phyloP scores from a whole-genome alignment of 148 eudicot species.

The Agrostemma githago region DNA sequence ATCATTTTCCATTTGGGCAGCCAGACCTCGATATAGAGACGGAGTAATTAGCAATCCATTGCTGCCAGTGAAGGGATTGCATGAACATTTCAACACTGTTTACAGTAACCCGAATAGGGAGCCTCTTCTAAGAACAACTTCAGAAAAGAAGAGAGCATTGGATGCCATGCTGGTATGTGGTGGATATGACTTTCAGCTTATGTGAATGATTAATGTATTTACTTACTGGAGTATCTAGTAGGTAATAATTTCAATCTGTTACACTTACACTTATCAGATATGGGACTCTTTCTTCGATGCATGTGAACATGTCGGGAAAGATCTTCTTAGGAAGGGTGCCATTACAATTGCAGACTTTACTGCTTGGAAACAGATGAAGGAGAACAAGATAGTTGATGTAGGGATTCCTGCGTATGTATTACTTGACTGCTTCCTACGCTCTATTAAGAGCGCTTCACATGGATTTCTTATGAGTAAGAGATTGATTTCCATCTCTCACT shows the following conservation, averaged over 20 bases:
- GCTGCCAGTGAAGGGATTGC: constrained; percentile 28
- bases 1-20: constrained; percentile 25
- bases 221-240: background rate
- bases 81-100: constrained; percentile 20
- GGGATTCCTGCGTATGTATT: constrained; percentile 32
- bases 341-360: constrained; percentile 24
- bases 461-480: constrained; percentile 33
- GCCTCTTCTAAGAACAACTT: constrained; percentile 34
- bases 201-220: background rate
- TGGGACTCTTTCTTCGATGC: constrained; percentile 32
- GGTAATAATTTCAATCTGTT: background rate
- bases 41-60: constrained; percentile 12
- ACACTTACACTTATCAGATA: constrained; percentile 23
- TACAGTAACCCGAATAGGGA: constrained; percentile 8
- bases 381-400: constrained; percentile 27
- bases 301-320: constrained; percentile 22
- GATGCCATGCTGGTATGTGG: constrained; percentile 26
- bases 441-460: constrained; percentile 25
- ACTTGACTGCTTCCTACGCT: constrained; percentile 33
- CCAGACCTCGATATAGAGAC: constrained; percentile 31
- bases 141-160: constrained; percentile 27
- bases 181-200: background rate
- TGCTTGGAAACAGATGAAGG: constrained; percentile 30
- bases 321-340: constrained; percentile 28
- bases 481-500: background rate